These are phyloP conservation scores for Crassisporium funariophilum DNA, from an alignment of 768 basidiomycete species.

Conservation along the genomic window DNA sequence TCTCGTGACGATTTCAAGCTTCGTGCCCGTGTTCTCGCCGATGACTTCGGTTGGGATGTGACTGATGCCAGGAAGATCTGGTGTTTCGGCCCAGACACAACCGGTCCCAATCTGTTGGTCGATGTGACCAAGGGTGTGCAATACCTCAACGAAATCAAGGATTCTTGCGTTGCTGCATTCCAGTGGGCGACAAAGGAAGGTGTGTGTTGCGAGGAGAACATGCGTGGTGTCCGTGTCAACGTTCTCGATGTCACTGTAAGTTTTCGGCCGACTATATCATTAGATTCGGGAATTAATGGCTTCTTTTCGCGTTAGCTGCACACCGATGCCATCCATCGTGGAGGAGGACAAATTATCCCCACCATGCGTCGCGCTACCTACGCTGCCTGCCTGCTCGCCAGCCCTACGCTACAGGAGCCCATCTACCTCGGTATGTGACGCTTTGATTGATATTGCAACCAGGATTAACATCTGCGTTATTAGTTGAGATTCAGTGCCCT, in stretches of 20 bases:
- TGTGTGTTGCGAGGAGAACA: constrained; percentile 94
- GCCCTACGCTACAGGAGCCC: constrained; percentile 93
- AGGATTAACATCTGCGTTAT: background rate
- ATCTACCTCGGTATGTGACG: constrained; percentile 77
- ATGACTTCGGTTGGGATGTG: constrained; percentile 98
- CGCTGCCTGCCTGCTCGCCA: constrained; percentile 91
- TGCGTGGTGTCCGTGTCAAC: constrained; percentile 98
- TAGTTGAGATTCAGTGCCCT: constrained; percentile 97
- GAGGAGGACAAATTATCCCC: constrained; percentile 98
- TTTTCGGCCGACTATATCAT: constrained; percentile 16
- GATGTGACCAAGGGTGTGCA: constrained; percentile 99
- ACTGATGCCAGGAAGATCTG: constrained; percentile 99
- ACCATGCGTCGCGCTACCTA: constrained; percentile 96
- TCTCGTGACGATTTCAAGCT: constrained; percentile 97
- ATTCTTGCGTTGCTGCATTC: constrained; percentile 98
- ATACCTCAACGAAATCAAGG: constrained; percentile 99
- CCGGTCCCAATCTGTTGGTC: constrained; percentile 94
- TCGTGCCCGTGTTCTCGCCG: constrained; percentile 93
- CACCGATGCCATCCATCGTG: constrained; percentile 98
- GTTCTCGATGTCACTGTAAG: constrained; percentile 91
- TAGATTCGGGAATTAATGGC: constrained; percentile 1
- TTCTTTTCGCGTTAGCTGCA: constrained; percentile 63
- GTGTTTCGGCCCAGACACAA: constrained; percentile 99
- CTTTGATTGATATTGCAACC: background rate
- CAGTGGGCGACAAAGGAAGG: constrained; percentile 99